phyloP scores from a whole-genome alignment of 2,329 filamentous ascomycete genomes.

The Penicillium brevicompactum region DNA sequence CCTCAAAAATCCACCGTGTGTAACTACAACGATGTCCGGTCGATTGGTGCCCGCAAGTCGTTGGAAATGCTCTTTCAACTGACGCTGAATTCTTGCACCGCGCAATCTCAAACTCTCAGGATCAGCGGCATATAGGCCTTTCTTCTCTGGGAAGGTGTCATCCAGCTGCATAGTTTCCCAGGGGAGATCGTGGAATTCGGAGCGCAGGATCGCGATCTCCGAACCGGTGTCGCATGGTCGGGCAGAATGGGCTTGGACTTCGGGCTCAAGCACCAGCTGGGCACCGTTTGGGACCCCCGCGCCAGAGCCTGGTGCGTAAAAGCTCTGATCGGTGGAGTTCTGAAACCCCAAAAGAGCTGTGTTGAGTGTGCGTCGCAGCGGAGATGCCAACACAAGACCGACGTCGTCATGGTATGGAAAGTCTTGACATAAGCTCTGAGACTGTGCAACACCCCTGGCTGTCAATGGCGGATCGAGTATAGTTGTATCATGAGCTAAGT shows the following conservation, averaged over 20 bases:
- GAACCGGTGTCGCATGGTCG: conserved; percentile 18
- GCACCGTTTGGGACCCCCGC: conserved; percentile 3
- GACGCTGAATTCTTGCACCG: not conserved
- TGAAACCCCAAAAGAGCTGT: conserved; percentile 9
- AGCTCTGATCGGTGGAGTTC: not conserved
- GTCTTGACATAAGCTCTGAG: not conserved
- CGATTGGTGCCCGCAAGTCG: conserved; percentile 2
- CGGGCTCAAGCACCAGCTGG: conserved; percentile 5
- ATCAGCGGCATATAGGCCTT: conserved; percentile 8
- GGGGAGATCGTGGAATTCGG: conserved; percentile 10
- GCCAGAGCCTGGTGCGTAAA: not conserved
- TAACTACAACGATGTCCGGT: conserved; percentile 16
- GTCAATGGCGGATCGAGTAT: not conserved
- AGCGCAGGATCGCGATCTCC: conserved; percentile 1
- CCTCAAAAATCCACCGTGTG: conserved; percentile 15
- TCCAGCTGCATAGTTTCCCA: conserved; percentile 11
- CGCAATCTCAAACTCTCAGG: not conserved
- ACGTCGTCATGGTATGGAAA: not conserved
- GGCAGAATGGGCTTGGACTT: conserved; percentile 16
- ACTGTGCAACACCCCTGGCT: not conserved
- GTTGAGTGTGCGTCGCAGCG: conserved; percentile 3
- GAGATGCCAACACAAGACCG: not conserved
- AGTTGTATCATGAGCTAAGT: not conserved
- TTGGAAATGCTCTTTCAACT: conserved; percentile 1
- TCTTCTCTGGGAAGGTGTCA: conserved; percentile 8